Percentiles rank a stretch among this genome's conserved stretches.
Evolutionary conservation across 2,329 filamentous ascomycete genomes (phyloP).

Genomic region (Fusarium mexicanum): DNA sequence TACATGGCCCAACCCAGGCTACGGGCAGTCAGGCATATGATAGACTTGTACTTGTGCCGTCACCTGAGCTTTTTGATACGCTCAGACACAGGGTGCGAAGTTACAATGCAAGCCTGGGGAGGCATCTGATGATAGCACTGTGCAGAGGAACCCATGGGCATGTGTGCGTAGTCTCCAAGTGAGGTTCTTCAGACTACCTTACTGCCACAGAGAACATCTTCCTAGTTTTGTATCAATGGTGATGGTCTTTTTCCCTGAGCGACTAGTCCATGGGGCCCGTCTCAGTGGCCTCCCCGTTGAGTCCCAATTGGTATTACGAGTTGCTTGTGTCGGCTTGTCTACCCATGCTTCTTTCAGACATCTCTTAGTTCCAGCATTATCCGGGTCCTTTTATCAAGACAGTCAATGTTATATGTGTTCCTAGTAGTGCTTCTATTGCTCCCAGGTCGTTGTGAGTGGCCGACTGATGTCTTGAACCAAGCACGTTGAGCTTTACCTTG

Average conservation of each 20-base stretch:
- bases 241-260: too few species aligned
- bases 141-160: too few species aligned
- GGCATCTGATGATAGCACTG: too few species aligned
- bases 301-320: not conserved
- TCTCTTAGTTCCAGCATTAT: not conserved
- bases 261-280: not conserved
- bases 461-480: not conserved
- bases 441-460: too few species aligned
- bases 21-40: not conserved
- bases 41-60: not conserved
- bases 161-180: not conserved
- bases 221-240: too few species aligned
- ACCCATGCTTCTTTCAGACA: not conserved
- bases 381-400: accelerated
- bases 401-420: not conserved
- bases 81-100: too few species aligned
- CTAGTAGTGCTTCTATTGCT: not conserved
- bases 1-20: too few species aligned
- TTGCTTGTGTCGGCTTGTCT: not conserved
- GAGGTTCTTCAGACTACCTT: not conserved
- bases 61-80: too few species aligned
- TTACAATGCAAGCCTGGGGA: not conserved
- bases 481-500: not conserved
- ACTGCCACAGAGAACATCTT: accelerated
- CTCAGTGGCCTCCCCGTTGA: not conserved